Conservation (phyloP, 139 green algal genomes). For the Picochlorum sp. region DNA sequence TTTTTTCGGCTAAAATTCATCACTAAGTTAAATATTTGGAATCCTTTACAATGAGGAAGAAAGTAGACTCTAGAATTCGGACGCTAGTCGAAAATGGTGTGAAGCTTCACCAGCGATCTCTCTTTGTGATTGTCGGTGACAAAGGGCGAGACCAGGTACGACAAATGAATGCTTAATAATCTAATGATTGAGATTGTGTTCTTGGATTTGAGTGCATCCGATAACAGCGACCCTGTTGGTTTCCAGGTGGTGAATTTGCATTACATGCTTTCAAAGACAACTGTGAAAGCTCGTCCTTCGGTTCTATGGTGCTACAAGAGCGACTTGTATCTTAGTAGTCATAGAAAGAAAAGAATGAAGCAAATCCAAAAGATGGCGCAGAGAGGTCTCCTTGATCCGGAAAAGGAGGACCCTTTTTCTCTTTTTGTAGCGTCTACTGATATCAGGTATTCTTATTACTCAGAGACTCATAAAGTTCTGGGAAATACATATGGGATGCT, state of each 20-base stretch:
- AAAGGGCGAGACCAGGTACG: conserved; percentile 77
- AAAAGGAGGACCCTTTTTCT: conserved; percentile 96
- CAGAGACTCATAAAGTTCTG: conserved; percentile 93
- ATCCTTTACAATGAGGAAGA: conserved; percentile 85
- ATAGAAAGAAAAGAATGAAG: conserved; percentile 90
- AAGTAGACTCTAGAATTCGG: conserved; percentile 88
- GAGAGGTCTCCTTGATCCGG: conserved; percentile 80
- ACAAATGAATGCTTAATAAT: neutral
- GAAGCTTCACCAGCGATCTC: conserved; percentile 64
- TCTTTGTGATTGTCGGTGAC: conserved; percentile 97
- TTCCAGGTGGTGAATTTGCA: conserved; percentile 92
- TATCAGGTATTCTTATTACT: conserved; percentile 98
- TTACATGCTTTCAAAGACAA: conserved; percentile 94
- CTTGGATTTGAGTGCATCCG: too few relatives aligned
- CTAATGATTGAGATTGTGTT: neutral
- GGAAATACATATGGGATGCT: conserved; percentile 98
- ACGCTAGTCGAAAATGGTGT: conserved; percentile 97
- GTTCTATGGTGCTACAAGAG: conserved; percentile 99
- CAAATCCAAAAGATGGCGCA: conserved; percentile 95
- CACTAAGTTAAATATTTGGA: neutral
- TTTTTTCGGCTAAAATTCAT: neutral
- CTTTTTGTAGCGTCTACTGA: conserved; percentile 89
- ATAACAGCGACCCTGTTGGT: neutral
- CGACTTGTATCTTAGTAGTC: conserved; percentile 75
- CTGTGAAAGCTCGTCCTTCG: conserved; percentile 83